phyloP scores from a whole-genome alignment of 164 flowering plant genomes.

The Chloranthus sessilifolius region DNA sequence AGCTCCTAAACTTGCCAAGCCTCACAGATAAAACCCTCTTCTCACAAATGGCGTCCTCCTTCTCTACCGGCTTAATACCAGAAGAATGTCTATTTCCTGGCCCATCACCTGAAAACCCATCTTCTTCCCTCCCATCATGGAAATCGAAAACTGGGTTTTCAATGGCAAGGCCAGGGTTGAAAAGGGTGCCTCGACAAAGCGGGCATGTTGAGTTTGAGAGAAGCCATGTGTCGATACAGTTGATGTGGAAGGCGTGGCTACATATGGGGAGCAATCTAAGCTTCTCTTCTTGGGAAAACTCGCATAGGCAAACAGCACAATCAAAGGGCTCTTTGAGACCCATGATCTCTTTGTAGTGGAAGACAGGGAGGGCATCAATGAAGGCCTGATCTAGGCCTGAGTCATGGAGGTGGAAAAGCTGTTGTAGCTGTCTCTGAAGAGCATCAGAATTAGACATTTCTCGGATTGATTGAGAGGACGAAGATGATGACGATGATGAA shows the following conservation, averaged over 20 bases:
- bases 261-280: constrained; percentile 73
- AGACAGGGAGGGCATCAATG: constrained; percentile 80
- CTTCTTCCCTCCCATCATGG: constrained; percentile 28
- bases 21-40: constrained; percentile 57
- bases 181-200: constrained; percentile 59
- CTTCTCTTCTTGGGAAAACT: constrained; percentile 55
- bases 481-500: constrained; percentile 30
- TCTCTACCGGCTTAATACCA: constrained; percentile 20
- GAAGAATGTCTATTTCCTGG: constrained; percentile 23
- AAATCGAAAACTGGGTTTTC: constrained; percentile 41
- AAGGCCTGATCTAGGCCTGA: constrained; percentile 79
- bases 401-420: constrained; percentile 78
- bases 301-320: constrained; percentile 84
- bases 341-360: constrained; percentile 57
- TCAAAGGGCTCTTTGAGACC: constrained; percentile 78
- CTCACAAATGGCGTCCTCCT: constrained; percentile 26
- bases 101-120: constrained; percentile 24
- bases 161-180: constrained; percentile 21
- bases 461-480: constrained; percentile 41
- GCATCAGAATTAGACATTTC: constrained; percentile 40
- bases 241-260: constrained; percentile 75
- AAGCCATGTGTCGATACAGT: constrained; percentile 87
- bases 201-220: constrained; percentile 88
- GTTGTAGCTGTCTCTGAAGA: constrained; percentile 76
- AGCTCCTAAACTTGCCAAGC: constrained; percentile 69